Evolutionary conservation across 2,329 filamentous ascomycete species (phyloP), one percentile per base, ranked within the genome.

Genomic region (Calonectria pteridis): DNA sequence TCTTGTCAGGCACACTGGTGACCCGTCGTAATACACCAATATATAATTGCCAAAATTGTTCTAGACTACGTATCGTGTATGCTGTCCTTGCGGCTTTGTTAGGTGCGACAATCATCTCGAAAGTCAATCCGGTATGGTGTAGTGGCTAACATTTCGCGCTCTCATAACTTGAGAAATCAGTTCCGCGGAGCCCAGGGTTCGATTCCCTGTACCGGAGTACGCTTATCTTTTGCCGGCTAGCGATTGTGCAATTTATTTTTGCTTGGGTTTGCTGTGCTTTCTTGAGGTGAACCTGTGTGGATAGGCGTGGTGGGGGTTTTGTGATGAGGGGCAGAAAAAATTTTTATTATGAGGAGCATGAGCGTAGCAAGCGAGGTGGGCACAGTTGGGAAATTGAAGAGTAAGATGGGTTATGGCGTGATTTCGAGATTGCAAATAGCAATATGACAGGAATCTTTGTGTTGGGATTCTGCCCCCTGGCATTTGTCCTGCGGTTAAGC

Each of bases 111-210:
- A 28, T 6, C n/a, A 1, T 6, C 7, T 2, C 65, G 50, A 65
- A 40, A 58, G 28, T 59, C 55, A 65, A 74, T 81, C 80, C 79
- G 80, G 80, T 81, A 82, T 82, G 80, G 80, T 81, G 80, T 81
- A 81, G 79, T 81, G 80, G 80, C 80, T 80, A 81, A 81, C 80
- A 81, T 81, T 81, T 81, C 79, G 77, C 80, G 80, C 80, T 81
- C 78, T 81, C 80, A 81, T 69, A 72, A 77, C 50, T 14, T 80
- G 77, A 78, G 77, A 78, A 69, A 70, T 50, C 31, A 62, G 55
- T 43, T 55, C 76, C 77, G 76, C 76, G 76, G 78, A 78, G 78
- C 77, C 75, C 75, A 79, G 77, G 77, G 77, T 79, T 79, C 77
- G 77, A 79, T 79, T 79, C 77, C 77, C 77, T 78, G 77, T 79